Base-by-base conservation (phyloP, 2,329 filamentous ascomycete genomes). In the Aspergillus fumigatiaffinis region DNA sequence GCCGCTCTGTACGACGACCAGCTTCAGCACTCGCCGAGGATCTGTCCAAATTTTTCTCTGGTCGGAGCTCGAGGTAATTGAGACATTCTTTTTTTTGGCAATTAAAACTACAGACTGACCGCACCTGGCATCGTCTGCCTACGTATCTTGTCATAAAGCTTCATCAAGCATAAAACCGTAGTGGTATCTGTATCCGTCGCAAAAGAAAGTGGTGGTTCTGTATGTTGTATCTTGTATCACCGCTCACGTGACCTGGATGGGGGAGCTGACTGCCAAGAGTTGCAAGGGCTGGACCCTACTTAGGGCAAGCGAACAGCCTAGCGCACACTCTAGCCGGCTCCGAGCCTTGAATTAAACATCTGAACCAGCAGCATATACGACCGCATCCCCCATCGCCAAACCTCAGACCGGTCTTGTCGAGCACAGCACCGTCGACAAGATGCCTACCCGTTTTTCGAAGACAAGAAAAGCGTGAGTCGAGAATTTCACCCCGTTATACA, bases 381-480 rank as follows among this genome's bases (percentile, higher is more conserved):
- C 64, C 66, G 66, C 65, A 66, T 66, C 65, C 67, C 63, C 62
- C 61, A 73, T 72, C 71, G 71, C 70, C 71, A 70, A 71, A 66
- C 61, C 62, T 64, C 64, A 68, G 62, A 68, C 66, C 68, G 69
- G 68, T 71, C 72, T 76, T 74, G 73, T 74, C 71, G 73, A 68
- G 63, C 62, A 66, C 68, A 73, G 66, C 66, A 68, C 66, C 70
- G 65, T 69, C 74, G 75, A 75, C 76, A 77, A 76, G 70, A 79
- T 80, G 77, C 77, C 77, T 77, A 80, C 77, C 72, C 76, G 77
- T 74, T 73, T 79, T 68, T 74, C 76, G 57, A 78, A 80, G 73
- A 80, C 77, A 67, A 73, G 77, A 71, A 80, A 80, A 69, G 71
- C 73, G 76, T 78, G 72, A 76, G 76, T 77, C 66, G 66, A 63